A percentile compares a stretch with the other conserved stretches of the same genome.
These are phyloP conservation scores for Sphaerulina vaccinii DNA, from an alignment of 2,329 filamentous ascomycete genomes.

Conservation along the genomic window DNA sequence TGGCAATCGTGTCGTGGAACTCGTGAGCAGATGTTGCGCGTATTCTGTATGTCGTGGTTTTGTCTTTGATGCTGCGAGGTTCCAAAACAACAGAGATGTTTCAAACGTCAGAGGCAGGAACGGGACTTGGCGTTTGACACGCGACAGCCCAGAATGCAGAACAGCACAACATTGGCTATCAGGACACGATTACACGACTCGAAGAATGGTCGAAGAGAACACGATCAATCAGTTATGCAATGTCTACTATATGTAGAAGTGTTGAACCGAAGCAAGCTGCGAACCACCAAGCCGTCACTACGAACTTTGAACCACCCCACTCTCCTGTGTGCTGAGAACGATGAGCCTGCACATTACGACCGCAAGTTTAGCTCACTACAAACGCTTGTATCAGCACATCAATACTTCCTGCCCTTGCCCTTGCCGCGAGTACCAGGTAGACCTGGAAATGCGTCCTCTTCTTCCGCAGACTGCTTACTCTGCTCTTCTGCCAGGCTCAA, in stretches of 20 bases:
- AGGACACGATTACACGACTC: background rate
- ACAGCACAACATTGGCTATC: background rate
- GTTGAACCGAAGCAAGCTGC: background rate
- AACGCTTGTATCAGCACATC: background rate
- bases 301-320: background rate
- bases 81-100: background rate
- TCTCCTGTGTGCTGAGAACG: too few relatives aligned
- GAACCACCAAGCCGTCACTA: background rate
- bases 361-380: background rate
- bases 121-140: background rate
- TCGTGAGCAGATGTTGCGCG: background rate
- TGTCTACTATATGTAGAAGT: background rate
- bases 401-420: constrained; percentile 30
- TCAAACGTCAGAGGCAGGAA: background rate
- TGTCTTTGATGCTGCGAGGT: background rate
- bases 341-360: background rate
- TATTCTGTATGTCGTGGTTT: background rate
- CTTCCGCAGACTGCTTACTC: constrained; percentile 36
- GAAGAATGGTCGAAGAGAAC: background rate
- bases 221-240: background rate
- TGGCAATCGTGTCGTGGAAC: background rate
- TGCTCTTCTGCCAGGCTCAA: constrained; percentile 61
- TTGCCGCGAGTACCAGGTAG: constrained; percentile 30
- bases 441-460: constrained; percentile 31
- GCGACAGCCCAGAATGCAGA: background rate